phyloP scores from a whole-genome alignment of 31 red algal genomes.

The Endocladia muricata region DNA sequence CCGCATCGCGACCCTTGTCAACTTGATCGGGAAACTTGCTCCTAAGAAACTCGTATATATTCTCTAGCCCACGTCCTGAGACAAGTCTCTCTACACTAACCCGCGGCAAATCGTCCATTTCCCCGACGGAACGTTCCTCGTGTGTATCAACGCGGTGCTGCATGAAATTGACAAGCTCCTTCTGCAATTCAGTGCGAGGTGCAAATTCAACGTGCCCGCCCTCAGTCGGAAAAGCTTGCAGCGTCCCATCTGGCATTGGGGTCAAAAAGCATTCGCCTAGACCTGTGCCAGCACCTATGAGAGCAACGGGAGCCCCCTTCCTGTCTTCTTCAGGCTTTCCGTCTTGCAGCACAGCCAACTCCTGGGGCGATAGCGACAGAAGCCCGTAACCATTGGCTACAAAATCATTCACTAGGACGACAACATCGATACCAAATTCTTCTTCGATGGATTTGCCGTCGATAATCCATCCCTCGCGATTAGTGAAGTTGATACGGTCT shows the following conservation, averaged over 20 bases:
- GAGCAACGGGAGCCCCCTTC: slow-evolving; percentile 36
- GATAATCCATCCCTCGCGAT: slow-evolving; percentile 91
- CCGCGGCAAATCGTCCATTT: slow-evolving; percentile 42
- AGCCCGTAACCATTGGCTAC: slow-evolving; percentile 91
- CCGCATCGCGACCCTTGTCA: slow-evolving; percentile 16
- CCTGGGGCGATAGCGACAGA: slow-evolving; percentile 52
- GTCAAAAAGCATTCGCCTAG: slow-evolving; percentile 92
- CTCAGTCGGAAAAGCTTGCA: slow-evolving; percentile 71
- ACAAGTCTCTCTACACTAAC: slow-evolving; percentile 93
- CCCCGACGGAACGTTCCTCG: not conserved
- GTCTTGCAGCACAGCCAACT: slow-evolving; percentile 64
- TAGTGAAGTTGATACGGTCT: slow-evolving; percentile 86
- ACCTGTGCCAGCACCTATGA: slow-evolving; percentile 94
- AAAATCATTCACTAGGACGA: slow-evolving; percentile 95
- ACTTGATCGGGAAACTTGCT: slow-evolving; percentile 67
- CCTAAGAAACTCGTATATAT: slow-evolving; percentile 92
- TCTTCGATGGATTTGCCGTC: slow-evolving; percentile 64
- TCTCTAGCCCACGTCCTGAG: slow-evolving; percentile 84
- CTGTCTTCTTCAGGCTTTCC: slow-evolving; percentile 39
- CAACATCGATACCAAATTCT: slow-evolving; percentile 63
- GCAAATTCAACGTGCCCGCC: slow-evolving; percentile 99
- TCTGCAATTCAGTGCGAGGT: slow-evolving; percentile 72
- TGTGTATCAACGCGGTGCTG: slow-evolving; percentile 51
- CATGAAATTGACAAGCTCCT: slow-evolving; percentile 64
- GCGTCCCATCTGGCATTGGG: slow-evolving; percentile 24